Evolutionary conservation across 2,329 filamentous ascomycete genomes (phyloP), one percentile per base, ranked within the genome.

Genomic region (Talaromyces rugulosus): DNA sequence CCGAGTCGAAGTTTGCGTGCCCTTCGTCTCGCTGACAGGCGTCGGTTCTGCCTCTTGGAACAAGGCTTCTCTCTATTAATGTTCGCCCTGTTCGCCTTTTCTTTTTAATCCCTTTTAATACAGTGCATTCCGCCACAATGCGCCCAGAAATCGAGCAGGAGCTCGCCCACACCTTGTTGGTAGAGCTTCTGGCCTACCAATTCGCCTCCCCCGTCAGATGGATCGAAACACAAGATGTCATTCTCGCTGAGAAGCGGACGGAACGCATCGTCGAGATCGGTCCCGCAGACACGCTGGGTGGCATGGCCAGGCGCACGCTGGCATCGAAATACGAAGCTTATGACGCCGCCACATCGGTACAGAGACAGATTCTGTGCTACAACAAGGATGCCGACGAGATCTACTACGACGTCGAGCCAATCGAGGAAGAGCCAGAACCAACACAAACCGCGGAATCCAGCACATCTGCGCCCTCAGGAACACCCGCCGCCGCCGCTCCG

Each of bases 221-320:
- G 95, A 99, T 99, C 79, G 95, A 99, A 82, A 99, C 95, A 60
- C 95, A 99, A 81, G 95, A 99, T 94, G 95, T 99, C 71, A 95
- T 99, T 74, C 90, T 99, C 70, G 94, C 90, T 67, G 92, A 98
- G 79, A 95, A 96, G 82, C 90, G 88, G 58, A 96, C 95, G 57
- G 95, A 99, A 85, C 89, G 95, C 74, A 96, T 99, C 74, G 95
- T 99, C 71, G 95, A 99, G 79, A 89, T 99, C 70, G 95, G 95
- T 76, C 95, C 95, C 30, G 93, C 94, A 71, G 94, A 99, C 79
- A 99, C 95, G 30, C 87, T 99, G 40, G 94, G 94, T 75, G 93
- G 92, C 62, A 99, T 99, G 95, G 95, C 95, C 67, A 96, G 93
- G 83, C 87, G 94, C 71, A 99, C 95, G 59, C 81, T 99, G 65